Evolutionary conservation across 2,329 filamentous ascomycete species (phyloP).

Genomic region (Colletotrichum cuscutae): DNA sequence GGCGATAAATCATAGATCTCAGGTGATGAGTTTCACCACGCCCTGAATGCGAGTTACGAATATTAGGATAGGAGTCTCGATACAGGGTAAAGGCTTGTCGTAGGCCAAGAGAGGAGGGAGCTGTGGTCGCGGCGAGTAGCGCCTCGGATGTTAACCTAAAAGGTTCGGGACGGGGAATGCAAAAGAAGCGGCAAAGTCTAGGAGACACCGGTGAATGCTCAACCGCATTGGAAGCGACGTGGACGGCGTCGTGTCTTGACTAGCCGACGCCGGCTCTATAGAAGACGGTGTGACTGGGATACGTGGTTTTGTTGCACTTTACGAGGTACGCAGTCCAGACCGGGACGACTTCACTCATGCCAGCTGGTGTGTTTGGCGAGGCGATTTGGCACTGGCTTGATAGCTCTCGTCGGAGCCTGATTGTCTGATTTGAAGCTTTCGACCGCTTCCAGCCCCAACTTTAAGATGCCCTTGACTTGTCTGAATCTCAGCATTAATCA

Average conservation of each 20-base stretch:
- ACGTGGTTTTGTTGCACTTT: too few relatives aligned
- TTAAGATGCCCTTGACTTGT: too few relatives aligned
- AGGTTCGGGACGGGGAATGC: background rate
- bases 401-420: too few relatives aligned
- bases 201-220: background rate
- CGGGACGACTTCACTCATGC: too few relatives aligned
- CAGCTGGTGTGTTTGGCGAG: too few relatives aligned
- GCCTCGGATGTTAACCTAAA: background rate
- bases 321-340: too few relatives aligned
- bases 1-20: background rate
- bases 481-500: too few relatives aligned
- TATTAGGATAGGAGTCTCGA: background rate
- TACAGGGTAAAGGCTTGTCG: conserved; percentile 22
- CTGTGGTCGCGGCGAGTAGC: background rate
- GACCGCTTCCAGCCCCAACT: too few relatives aligned
- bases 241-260: background rate
- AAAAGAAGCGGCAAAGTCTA: background rate
- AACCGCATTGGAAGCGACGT: background rate
- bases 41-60: background rate
- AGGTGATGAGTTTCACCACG: conserved; percentile 3
- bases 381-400: too few relatives aligned
- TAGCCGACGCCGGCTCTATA: background rate
- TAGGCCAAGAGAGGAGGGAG: conserved; percentile 4
- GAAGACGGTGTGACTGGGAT: too few relatives aligned
- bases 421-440: too few relatives aligned